phyloP scores from a whole-genome alignment of 2,329 filamentous ascomycete species.

The Septoria linicola region DNA sequence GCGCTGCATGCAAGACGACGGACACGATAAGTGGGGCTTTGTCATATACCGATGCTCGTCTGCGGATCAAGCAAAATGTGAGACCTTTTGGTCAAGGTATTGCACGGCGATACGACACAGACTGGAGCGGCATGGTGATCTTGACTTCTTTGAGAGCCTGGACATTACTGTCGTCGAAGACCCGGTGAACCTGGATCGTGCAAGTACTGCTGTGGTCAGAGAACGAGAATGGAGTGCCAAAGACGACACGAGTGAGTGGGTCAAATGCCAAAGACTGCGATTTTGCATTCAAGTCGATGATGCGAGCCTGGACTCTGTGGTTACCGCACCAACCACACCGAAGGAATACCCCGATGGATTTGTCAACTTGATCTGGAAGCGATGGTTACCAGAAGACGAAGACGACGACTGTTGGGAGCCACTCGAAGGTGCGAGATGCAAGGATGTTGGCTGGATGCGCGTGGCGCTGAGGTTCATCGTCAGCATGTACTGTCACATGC shows the following conservation, averaged over 20 bases:
- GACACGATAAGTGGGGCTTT: conserved; percentile 22
- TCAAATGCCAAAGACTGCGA: background rate
- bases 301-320: background rate
- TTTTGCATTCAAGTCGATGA: conserved; percentile 1
- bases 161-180: background rate
- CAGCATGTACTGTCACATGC: too few species aligned
- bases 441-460: too few species aligned
- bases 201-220: background rate
- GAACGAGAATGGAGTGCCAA: conserved; percentile 1
- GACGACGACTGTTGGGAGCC: too few species aligned
- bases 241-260: background rate
- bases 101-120: background rate
- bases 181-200: background rate
- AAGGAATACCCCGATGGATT: background rate
- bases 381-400: too few species aligned
- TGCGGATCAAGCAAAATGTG: conserved; percentile 21
- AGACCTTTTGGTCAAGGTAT: background rate
- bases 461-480: too few species aligned
- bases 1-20: conserved; percentile 5
- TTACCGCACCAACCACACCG: background rate
- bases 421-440: too few species aligned
- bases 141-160: background rate
- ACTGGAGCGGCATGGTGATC: background rate
- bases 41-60: conserved; percentile 26
- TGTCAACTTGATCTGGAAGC: background rate